Conservation (phyloP, 176 grass and related monocot species). For the Phoenix roebelenii region DNA sequence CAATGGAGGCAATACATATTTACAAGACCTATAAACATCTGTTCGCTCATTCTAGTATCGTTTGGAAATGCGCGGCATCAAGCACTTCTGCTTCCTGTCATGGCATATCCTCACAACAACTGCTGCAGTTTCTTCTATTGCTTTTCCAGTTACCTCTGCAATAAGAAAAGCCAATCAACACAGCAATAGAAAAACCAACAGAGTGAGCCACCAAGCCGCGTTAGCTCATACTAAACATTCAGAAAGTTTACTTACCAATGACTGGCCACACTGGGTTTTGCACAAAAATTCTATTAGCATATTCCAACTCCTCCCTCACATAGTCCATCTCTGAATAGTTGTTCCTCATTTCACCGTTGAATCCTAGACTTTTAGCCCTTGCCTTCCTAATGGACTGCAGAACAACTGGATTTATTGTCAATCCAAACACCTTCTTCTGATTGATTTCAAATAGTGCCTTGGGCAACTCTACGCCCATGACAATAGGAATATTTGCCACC, state of each 20-base stretch:
- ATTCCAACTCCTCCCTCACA: constrained; percentile 56
- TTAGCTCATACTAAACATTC: constrained; percentile 23
- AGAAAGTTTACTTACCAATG: constrained; percentile 43
- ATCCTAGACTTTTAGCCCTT: constrained; percentile 73
- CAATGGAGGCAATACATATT: no score
- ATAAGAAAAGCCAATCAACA: constrained; percentile 15
- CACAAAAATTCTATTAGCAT: constrained; percentile 58
- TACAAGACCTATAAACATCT: no score
- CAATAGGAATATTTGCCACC: constrained; percentile 85
- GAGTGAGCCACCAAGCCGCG: background rate
- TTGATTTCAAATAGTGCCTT: constrained; percentile 64
- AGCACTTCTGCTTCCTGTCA: constrained; percentile 75
- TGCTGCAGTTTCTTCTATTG: constrained; percentile 96
- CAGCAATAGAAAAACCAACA: constrained; percentile 19
- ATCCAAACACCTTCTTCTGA: constrained; percentile 71
- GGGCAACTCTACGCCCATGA: constrained; percentile 80
- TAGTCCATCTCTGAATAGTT: constrained; percentile 96
- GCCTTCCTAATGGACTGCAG: constrained; percentile 87
- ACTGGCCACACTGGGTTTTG: constrained; percentile 79
- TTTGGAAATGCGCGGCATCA: constrained; percentile 87
- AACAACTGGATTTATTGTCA: constrained; percentile 68
- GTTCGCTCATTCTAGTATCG: constrained; percentile 41
- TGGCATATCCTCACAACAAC: constrained; percentile 69
- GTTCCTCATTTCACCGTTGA: constrained; percentile 39
- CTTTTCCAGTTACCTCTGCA: constrained; percentile 93